Conservation (phyloP, 768 basidiomycete genomes). For the Lactarius sp. region DNA sequence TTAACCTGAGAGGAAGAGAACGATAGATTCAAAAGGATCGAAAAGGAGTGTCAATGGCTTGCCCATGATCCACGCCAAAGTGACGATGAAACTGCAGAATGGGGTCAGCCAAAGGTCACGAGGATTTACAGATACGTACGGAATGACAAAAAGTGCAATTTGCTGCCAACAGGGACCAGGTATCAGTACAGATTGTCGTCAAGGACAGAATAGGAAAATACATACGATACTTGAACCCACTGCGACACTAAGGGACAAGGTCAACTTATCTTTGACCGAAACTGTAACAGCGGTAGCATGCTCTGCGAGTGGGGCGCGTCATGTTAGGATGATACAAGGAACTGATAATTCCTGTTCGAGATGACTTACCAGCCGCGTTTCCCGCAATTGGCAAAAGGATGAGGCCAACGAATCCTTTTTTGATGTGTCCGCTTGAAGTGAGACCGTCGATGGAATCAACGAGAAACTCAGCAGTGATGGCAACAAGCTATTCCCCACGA, state of each 20-base stretch:
- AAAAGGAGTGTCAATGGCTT: conserved; percentile 80
- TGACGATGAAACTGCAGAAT: conserved; percentile 56
- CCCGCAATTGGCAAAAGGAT: conserved; percentile 89
- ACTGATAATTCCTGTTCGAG: neutral
- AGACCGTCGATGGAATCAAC: conserved; percentile 81
- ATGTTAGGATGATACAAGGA: conserved; percentile 4
- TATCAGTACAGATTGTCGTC: neutral
- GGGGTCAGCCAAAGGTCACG: conserved; percentile 1
- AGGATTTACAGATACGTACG: conserved; percentile 42
- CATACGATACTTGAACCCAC: conserved; percentile 79
- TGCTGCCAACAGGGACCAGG: conserved; percentile 42
- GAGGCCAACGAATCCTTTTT: conserved; percentile 79
- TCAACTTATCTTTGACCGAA: conserved; percentile 84
- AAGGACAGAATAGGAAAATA: conserved; percentile 19
- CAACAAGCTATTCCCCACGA: conserved; percentile 36
- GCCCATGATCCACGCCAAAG: conserved; percentile 74
- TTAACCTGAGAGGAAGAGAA: conserved; percentile 45
- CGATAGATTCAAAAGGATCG: conserved; percentile 84
- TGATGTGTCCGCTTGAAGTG: conserved; percentile 50
- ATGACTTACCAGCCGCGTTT: conserved; percentile 65
- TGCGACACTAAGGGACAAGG: conserved; percentile 84
- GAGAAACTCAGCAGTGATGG: conserved; percentile 55
- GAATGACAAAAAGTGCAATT: conserved; percentile 82
- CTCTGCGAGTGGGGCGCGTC: conserved; percentile 39
- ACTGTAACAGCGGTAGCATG: conserved; percentile 91